Conservation (phyloP, 2,329 filamentous ascomycete species). For the Ophiocordyceps camponoti-leonardi region DNA sequence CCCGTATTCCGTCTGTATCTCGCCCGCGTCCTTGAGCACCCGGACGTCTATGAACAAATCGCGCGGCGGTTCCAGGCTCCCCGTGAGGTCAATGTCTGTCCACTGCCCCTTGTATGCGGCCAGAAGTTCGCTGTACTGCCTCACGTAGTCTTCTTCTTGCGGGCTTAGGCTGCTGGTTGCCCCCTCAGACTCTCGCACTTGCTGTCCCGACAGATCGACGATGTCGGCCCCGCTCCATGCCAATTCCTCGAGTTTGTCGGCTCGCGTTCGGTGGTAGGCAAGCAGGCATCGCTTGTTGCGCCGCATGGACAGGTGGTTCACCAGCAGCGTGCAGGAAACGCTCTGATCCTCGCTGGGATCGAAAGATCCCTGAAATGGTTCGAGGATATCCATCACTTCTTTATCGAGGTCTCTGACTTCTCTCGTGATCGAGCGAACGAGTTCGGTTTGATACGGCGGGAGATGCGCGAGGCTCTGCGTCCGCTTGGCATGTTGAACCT, state of each 20-base stretch:
- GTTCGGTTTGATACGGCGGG: slow-evolving; percentile 81
- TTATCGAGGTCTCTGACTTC: slow-evolving; percentile 90
- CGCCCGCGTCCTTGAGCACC: slow-evolving; percentile 88
- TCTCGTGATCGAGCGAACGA: slow-evolving; percentile 71
- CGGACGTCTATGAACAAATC: slow-evolving; percentile 95
- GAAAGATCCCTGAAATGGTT: slow-evolving; percentile 71
- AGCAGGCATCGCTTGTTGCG: slow-evolving; percentile 91
- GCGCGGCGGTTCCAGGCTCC: slow-evolving; percentile 80
- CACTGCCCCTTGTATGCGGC: slow-evolving; percentile 97
- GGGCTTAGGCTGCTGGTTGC: slow-evolving; percentile 69
- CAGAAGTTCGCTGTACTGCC: slow-evolving; percentile 78
- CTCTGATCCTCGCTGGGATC: slow-evolving; percentile 70
- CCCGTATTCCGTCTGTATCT: slow-evolving; percentile 99
- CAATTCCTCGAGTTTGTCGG: slow-evolving; percentile 82
- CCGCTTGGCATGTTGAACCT: slow-evolving; percentile 94
- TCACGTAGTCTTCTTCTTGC: slow-evolving; percentile 91
- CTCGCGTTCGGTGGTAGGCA: slow-evolving; percentile 80
- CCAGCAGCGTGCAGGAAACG: slow-evolving; percentile 72
- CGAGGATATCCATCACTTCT: slow-evolving; percentile 62
- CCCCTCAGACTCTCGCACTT: slow-evolving; percentile 28
- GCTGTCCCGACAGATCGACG: slow-evolving; percentile 48
- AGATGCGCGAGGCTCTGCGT: slow-evolving; percentile 74
- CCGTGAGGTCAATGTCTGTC: slow-evolving; percentile 94
- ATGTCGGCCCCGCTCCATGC: slow-evolving; percentile 85
- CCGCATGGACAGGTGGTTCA: slow-evolving; percentile 89